Evolutionary conservation across 169 alveolate species (phyloP).

Genomic region (Plasmodium blacklocki): DNA sequence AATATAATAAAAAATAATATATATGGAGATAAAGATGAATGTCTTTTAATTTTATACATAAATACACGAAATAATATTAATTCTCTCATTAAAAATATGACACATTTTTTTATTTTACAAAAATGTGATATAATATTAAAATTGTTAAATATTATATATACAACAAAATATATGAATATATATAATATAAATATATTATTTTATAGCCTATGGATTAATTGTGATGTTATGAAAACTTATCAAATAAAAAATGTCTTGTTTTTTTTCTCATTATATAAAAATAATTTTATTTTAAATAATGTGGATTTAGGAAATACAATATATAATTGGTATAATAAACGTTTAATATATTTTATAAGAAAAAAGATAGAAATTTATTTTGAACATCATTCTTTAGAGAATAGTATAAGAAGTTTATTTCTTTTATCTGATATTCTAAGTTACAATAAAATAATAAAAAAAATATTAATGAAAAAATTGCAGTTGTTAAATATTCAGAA

Average conservation of each 20-base stretch:
- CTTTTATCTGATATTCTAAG: constrained; percentile 40
- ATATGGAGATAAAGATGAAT: constrained; percentile 1
- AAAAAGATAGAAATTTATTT: constrained; percentile 58
- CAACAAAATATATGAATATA: constrained; percentile 44
- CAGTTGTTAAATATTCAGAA: constrained; percentile 38
- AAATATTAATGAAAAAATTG: constrained; percentile 50
- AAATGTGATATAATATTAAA: constrained; percentile 67
- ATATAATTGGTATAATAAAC: constrained; percentile 50
- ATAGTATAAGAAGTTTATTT: constrained; percentile 58
- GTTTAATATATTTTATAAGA: constrained; percentile 44
- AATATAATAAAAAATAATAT: background rate
- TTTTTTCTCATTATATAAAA: constrained; percentile 55
- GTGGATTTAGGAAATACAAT: constrained; percentile 40
- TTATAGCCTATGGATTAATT: constrained; percentile 64
- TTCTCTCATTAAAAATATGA: constrained; percentile 28
- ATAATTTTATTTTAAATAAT: constrained; percentile 24
- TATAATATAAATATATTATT: constrained; percentile 39
- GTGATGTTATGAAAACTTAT: constrained; percentile 42
- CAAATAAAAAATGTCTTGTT: constrained; percentile 65
- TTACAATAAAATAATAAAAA: constrained; percentile 59
- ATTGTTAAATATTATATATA: constrained; percentile 39
- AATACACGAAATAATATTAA: constrained; percentile 15
- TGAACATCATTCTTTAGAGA: constrained; percentile 61
- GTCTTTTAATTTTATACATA: constrained; percentile 14
- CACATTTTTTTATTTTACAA: constrained; percentile 46